Base-by-base conservation (phyloP, 306 rosid species). In the Crataegus laevigata region DNA sequence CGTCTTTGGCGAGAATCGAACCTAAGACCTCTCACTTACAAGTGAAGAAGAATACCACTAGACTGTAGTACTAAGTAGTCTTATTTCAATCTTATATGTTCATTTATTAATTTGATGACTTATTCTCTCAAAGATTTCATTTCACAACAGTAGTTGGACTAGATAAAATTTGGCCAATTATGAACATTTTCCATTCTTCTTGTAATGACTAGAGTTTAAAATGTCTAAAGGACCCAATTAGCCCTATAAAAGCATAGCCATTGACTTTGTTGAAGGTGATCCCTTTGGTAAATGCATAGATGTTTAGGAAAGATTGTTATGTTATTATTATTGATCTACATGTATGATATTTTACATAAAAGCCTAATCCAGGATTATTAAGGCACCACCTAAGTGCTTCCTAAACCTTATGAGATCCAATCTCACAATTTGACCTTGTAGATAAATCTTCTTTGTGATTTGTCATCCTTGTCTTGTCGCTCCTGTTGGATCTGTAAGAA, bases 391-490 rank as follows among this genome's bases (percentile, higher is more conserved):
- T 73, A 72, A 72, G 3, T 17, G 36, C 22, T 43, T 63, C 30
- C 26, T 47, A 64, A 78, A 54, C 55, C 77, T 72, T 24, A 3
- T 42, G 58, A 78, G 63, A 52, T 54, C 25, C 29, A 72, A 22
- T 19, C 45, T 78, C 61, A 72, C 73, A 21, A 40, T 72, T 55
- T 78, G 82, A 32, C 18, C 55, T 42, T 38, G 52, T 0, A 78
- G 73, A 67, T 72, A 78, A 24, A 72, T 24, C 28, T 4, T 59
- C 59, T 36, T 50, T 55, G 61, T 64, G 5, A 32, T 13, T 55
- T 54, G 43, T 73, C 77, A 72, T 10, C 70, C 54, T 24, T 36
- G 60, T 8, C 28, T 19, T 11, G 55, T 51, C 45, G 72, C 54
- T 26, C 14, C 22, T 28, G 36, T 40, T 43, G 82, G 82, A 40